Evolutionary conservation across 371 early-diverging fungal genomes (phyloP), one percentile per base, ranked within the genome.

Genomic region (Rhizopus sp.): DNA sequence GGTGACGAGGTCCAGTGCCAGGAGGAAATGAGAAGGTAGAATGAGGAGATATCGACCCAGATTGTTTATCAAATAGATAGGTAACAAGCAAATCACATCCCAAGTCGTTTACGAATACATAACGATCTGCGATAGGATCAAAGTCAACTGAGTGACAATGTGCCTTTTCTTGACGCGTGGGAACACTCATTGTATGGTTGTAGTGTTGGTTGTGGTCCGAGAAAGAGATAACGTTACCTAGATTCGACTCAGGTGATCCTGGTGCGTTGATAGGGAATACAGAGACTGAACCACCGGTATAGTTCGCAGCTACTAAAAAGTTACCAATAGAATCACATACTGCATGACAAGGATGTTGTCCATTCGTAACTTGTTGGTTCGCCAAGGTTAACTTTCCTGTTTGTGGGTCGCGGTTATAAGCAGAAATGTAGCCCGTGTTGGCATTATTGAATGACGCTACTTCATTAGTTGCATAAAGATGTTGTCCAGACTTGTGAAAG

Each of bases 1-100:
- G 35, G 45, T 80, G 80, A 16, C 80, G 77, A 29, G 80, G 80
- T 0, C 80, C 80, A 17, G 73, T 53, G 10, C 80, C 80, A 3
- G 55, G 54, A 12, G 68, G 64, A 48, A 80, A 80, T 3, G 55
- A 38, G 46, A 72, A 72, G 1, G 58, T 50, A 7, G 60, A 41
- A 30, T 53, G 47, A 35, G 15, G 54, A 0, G 52, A 51, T 12
- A 69, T 56, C 2, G n/a, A 16, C 0, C 65, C 70, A 3, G 52
- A 37, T 10, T 52, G 46, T 5, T 55, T 44, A 31, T 69, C 59
- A 39, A 62, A 71, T 34, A 35, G 42, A 53, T 74, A 74, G 0
- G 69, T 56, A 5, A 61, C 56, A 4, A 73, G 59, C 7, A 57
- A n/a, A 45, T 80, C 80, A 46, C 65, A 63, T 9, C 70, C 73